A percentile compares a stretch with the other conserved stretches of the same genome.
These are phyloP conservation scores for Plasmopara muralis DNA, from an alignment of 352 stramenopile genomes.

Conservation along the genomic window DNA sequence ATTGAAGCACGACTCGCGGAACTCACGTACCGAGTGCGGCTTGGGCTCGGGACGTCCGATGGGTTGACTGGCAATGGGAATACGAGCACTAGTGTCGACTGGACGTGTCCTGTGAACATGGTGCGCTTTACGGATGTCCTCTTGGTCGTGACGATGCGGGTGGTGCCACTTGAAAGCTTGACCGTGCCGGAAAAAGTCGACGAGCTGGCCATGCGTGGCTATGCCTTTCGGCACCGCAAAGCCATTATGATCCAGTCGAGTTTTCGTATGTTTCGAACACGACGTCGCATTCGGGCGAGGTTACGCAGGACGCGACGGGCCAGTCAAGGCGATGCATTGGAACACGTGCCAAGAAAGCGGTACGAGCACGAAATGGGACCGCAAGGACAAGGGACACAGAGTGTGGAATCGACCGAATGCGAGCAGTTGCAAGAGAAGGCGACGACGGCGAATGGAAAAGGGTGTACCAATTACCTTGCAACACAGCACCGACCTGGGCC, in stretches of 20 bases:
- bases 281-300: constrained; percentile 13
- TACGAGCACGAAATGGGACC: not conserved
- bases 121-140: constrained; percentile 71
- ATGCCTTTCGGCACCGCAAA: constrained; percentile 54
- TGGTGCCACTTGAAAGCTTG: constrained; percentile 59
- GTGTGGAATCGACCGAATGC: not conserved
- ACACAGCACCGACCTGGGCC: constrained; percentile 8
- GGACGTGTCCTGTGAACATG: constrained; percentile 48
- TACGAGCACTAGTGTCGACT: constrained; percentile 10
- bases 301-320: constrained; percentile 11
- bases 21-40: constrained; percentile 50
- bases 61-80: constrained; percentile 20
- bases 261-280: constrained; percentile 57
- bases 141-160: constrained; percentile 57
- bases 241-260: constrained; percentile 54
- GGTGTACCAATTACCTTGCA: constrained; percentile 3
- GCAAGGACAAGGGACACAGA: constrained; percentile 2
- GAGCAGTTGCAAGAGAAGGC: constrained; percentile 1
- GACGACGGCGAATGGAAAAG: constrained; percentile 5
- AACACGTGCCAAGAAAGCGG: not conserved
- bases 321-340: constrained; percentile 4
- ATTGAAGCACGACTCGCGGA: constrained; percentile 63
- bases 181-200: constrained; percentile 82
- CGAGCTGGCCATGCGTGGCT: constrained; percentile 63
- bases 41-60: constrained; percentile 53